Conservation (phyloP, 140 eudicot genomes). For the Flaveria floridana region DNA sequence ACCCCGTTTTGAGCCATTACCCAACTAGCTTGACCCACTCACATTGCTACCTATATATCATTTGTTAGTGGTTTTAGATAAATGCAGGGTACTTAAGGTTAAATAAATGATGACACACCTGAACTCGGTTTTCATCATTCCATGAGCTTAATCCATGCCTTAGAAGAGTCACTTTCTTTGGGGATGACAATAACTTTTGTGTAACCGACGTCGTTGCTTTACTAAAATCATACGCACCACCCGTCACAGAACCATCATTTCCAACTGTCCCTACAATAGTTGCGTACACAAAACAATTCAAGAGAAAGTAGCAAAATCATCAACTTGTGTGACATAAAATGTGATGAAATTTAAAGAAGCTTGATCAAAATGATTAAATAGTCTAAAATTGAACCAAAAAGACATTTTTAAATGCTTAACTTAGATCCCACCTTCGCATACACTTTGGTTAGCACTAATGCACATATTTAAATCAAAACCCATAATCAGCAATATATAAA, state of each 20-base stretch:
- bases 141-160: constrained; percentile 83
- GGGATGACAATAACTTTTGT: constrained; percentile 50
- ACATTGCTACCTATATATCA: background rate
- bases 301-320: background rate
- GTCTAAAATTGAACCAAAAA: background rate
- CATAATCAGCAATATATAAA: too few species aligned
- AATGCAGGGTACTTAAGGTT: background rate
- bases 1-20: background rate
- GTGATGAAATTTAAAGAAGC: background rate
- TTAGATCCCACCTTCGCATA: too few species aligned
- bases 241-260: constrained; percentile 50
- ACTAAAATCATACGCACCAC: constrained; percentile 69
- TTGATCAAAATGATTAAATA: background rate
- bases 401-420: too few species aligned
- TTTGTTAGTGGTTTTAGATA: background rate
- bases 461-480: too few species aligned
- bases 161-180: constrained; percentile 71
- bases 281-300: background rate
- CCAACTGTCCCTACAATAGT: constrained; percentile 38
- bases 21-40: background rate
- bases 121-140: constrained; percentile 74
- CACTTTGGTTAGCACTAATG: too few species aligned
- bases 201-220: constrained; percentile 72
- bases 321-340: background rate
- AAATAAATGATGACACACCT: constrained; percentile 40